These are phyloP conservation scores for Adansonia grandidieri DNA, from an alignment of 441 rosid species.

Conservation along the genomic window DNA sequence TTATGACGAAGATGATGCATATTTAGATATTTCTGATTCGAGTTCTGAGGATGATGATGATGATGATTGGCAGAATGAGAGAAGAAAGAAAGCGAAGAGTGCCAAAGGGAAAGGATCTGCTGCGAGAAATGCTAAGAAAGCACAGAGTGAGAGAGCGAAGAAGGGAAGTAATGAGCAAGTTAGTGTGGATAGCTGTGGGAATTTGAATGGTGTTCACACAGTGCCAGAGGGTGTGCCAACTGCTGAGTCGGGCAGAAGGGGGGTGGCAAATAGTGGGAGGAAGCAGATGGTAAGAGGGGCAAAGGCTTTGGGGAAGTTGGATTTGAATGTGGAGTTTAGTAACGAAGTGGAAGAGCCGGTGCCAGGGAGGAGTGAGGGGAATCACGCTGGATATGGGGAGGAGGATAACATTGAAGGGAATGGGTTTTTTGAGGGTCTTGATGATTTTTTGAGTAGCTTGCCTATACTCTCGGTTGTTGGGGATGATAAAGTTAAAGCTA, in stretches of 20 bases:
- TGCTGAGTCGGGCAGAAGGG: constrained; percentile 34
- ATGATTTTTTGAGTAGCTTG: constrained; percentile 89
- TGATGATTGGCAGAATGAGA: constrained; percentile 48
- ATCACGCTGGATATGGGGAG: constrained; percentile 54
- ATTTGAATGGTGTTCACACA: constrained; percentile 30
- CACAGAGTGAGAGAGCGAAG: constrained; percentile 41
- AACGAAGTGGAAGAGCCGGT: constrained; percentile 81
- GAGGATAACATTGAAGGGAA: constrained; percentile 85
- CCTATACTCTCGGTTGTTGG: constrained; percentile 86
- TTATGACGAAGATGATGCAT: constrained; percentile 64
- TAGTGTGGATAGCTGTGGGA: constrained; percentile 33
- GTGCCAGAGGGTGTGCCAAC: constrained; percentile 29
- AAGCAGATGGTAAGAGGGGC: constrained; percentile 55
- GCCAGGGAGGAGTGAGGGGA: constrained; percentile 46
- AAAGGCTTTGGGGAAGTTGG: constrained; percentile 76
- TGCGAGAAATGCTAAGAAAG: constrained; percentile 47
- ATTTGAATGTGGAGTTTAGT: constrained; percentile 96
- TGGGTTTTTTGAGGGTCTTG: constrained; percentile 92
- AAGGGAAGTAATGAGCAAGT: constrained; percentile 35
- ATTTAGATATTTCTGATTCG: constrained; percentile 61
- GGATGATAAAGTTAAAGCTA: constrained; percentile 83
- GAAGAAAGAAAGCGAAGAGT: constrained; percentile 48
- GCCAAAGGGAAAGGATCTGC: constrained; percentile 48
- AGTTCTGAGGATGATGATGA: constrained; percentile 44
- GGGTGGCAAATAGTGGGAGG: constrained; percentile 42